A percentile compares a stretch with the other conserved stretches of the same genome.
phyloP scores from a whole-genome alignment of 1,139 yeast genomes.

The Kodamaea derodonti region DNA sequence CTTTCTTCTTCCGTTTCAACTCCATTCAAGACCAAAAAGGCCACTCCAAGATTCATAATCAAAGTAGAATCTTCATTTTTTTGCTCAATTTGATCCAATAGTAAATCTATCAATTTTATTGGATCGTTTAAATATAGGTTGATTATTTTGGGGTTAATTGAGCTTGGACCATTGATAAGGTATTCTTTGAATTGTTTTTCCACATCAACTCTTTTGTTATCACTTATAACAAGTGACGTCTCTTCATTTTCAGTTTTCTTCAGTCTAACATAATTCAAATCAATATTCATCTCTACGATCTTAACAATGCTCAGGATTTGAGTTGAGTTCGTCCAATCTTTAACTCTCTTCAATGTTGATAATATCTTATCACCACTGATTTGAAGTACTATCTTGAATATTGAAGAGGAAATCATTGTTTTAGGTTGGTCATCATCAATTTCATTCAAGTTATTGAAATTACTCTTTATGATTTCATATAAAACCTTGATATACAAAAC shows the following conservation, averaged over 20 bases:
- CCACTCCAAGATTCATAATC: conserved; percentile 25
- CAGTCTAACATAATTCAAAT: conserved; percentile 10
- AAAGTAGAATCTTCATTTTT: conserved; percentile 26
- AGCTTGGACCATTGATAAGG: conserved; percentile 5
- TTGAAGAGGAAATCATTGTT: conserved; percentile 14
- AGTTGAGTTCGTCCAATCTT: conserved; percentile 13
- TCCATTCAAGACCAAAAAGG: conserved; percentile 17
- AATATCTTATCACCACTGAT: conserved; percentile 20
- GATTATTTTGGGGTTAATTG: background rate
- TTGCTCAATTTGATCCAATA: conserved; percentile 5
- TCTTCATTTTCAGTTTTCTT: background rate
- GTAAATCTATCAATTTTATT: conserved; percentile 2
- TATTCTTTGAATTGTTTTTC: conserved; percentile 8
- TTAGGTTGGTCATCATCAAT: conserved; percentile 9
- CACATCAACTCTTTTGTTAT: conserved; percentile 3
- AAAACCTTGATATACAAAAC: conserved; percentile 16
- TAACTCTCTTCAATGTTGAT: conserved; percentile 13
- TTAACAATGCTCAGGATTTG: conserved; percentile 15
- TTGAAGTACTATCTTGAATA: conserved; percentile 24
- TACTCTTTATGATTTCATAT: conserved; percentile 23
- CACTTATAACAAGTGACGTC: background rate
- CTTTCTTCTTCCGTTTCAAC: conserved; percentile 18
- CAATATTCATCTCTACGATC: conserved; percentile 12
- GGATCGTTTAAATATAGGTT: conserved; percentile 2
- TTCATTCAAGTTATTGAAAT: conserved; percentile 9